Evolutionary conservation across 345 rosid species (phyloP), one percentile per base, ranked within the genome.

Genomic region (Pugionium dolabratum): DNA sequence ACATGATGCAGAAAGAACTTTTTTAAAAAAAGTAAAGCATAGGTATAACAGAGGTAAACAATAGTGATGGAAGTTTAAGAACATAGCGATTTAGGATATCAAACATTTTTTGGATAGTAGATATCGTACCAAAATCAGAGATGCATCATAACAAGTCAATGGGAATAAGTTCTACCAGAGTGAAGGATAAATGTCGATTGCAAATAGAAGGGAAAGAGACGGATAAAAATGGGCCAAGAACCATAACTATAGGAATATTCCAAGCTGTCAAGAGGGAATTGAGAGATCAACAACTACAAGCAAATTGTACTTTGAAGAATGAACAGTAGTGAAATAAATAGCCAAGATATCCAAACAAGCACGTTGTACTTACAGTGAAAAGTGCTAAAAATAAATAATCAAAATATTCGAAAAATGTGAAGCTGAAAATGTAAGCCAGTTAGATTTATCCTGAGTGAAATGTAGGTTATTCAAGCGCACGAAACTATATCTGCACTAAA

Each of bases 141-240:
- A 25, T 4, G 30, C 49, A 28, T 7, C 70, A 62, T 29, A 18
- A 72, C 55, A 77, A 44, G 41, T 29, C 63, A 59, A 40, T 53
- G 18, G 75, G 75, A 73, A 81, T 60, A 82, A 82, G 28, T 78
- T 27, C 2, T 51, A 59, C 29, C 50, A 62, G 60, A 59, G 51
- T 54, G 62, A 56, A 55, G 59, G 63, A 51, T 45, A 58, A 33
- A 67, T 47, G 63, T 62, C 57, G 43, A 42, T 9, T 2, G 7
- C 40, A 36, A 35, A 6, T 4, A 10, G 44, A 28, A 45, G 34
- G 29, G 29, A 54, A 33, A 48, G 6, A 62, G 42, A 61, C 9
- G 59, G 35, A 57, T 53, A 67, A 56, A 54, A 43, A 51, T 46
- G 68, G 66, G 31, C 28, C 50, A 55, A 30, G 39, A 52, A 64